phyloP scores from a whole-genome alignment of 805 yeast species.

The Candida koratica region DNA sequence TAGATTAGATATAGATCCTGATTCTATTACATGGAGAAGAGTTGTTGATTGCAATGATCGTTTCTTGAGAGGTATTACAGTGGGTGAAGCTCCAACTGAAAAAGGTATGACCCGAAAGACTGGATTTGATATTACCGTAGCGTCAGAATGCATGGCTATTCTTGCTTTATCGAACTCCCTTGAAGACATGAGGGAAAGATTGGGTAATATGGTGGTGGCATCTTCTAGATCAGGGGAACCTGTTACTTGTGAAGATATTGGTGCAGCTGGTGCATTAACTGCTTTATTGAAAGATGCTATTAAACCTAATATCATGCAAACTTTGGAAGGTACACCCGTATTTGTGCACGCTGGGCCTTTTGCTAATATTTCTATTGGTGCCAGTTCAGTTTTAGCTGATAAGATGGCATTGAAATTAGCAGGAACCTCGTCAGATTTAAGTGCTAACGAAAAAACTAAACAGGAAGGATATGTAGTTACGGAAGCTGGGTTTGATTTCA shows the following conservation, averaged over 20 bases:
- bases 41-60: constrained; percentile 84
- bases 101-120: constrained; percentile 55
- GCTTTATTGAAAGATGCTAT: constrained; percentile 94
- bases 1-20: constrained; percentile 73
- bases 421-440: constrained; percentile 56
- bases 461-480: constrained; percentile 87
- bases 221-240: constrained; percentile 68
- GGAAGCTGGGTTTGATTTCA: constrained; percentile 97
- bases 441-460: constrained; percentile 40
- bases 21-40: constrained; percentile 75
- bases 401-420: constrained; percentile 85
- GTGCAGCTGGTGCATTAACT: constrained; percentile 93
- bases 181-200: constrained; percentile 67
- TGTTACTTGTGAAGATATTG: constrained; percentile 89
- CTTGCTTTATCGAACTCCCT: constrained; percentile 69
- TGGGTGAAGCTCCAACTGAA: constrained; percentile 81
- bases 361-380: constrained; percentile 96
- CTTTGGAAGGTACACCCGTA: constrained; percentile 96
- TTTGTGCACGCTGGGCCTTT: constrained; percentile 98
- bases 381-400: constrained; percentile 91
- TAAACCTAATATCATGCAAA: constrained; percentile 95
- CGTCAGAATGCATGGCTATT: constrained; percentile 84
- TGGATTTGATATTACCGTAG: constrained; percentile 82
- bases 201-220: constrained; percentile 74
- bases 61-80: constrained; percentile 70